These are phyloP conservation scores for Diaporthe citri DNA, from an alignment of 2,329 filamentous ascomycete genomes.

Conservation along the genomic window DNA sequence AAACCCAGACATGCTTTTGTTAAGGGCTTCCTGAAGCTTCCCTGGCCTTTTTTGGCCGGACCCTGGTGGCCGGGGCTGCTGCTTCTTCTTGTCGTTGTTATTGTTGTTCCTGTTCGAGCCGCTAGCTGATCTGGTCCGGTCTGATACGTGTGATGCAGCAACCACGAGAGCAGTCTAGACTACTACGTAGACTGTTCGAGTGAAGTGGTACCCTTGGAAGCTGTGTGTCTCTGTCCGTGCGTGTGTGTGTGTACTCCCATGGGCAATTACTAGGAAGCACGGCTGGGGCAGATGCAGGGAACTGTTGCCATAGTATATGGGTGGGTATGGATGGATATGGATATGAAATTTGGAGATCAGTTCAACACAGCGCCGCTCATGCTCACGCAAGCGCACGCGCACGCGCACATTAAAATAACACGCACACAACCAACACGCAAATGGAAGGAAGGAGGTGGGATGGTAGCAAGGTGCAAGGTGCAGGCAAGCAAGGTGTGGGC, in stretches of 20 bases:
- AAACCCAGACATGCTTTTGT: constrained; percentile 31
- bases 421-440: not conserved
- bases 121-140: not conserved
- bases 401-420: not conserved
- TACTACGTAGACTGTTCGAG: not conserved
- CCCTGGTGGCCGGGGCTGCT: not conserved
- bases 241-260: not conserved
- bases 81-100: not conserved
- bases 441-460: constrained; percentile 21
- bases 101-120: not conserved
- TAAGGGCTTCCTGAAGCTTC: constrained; percentile 20
- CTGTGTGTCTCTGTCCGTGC: too few relatives aligned
- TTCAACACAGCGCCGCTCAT: not conserved
- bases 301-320: not conserved
- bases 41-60: not conserved
- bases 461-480: constrained; percentile 24
- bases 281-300: not conserved
- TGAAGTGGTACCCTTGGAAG: not conserved
- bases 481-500: constrained; percentile 18
- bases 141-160: constrained; percentile 6
- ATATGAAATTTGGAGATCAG: constrained; percentile 23
- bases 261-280: not conserved
- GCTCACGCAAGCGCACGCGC: not conserved
- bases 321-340: constrained; percentile 7
- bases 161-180: not conserved